Percentiles rank a stretch among this genome's conserved stretches.
Conservation (phyloP, 2,329 filamentous ascomycete species). For the Helotiales sp. region DNA sequence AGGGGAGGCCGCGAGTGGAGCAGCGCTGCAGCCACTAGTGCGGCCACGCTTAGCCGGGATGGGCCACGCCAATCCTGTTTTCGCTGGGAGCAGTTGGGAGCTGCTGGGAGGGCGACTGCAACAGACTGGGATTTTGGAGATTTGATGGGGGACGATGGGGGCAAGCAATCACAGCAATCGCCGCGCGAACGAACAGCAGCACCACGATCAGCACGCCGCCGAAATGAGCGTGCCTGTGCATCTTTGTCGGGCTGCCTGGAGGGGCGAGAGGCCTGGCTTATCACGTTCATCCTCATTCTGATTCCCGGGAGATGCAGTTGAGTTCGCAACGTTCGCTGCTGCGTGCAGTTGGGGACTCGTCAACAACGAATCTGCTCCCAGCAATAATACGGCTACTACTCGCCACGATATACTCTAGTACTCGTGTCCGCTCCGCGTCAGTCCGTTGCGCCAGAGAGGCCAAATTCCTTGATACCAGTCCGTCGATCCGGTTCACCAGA, state of each 20-base stretch:
- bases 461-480: conserved; percentile 3
- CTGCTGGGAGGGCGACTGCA: no score
- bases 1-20: neutral
- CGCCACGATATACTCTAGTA: neutral
- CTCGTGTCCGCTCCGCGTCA: neutral
- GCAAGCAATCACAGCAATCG: neutral
- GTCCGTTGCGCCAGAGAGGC: neutral
- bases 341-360: no score
- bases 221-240: neutral
- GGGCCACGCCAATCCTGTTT: neutral
- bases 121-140: conserved; percentile 4
- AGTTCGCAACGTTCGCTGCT: no score
- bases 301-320: neutral
- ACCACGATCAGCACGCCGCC: neutral
- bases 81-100: no score
- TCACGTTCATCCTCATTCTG: neutral
- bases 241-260: no score
- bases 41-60: neutral
- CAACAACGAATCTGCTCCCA: no score
- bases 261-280: neutral
- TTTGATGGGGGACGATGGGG: conserved; percentile 1
- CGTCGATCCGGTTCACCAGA: neutral
- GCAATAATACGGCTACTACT: neutral
- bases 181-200: neutral
- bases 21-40: no score